Conservation (phyloP, 345 rosid species). For the thale cress (Arabidopsis thaliana) region TAIR10.1 NC_003075.7:16030001-16030500, state of each 20-base stretch:
- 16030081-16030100: slow-evolving; percentile 89
- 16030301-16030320: not conserved
- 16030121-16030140: slow-evolving; percentile 86
- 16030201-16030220: slow-evolving; percentile 78
- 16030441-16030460: slow-evolving; percentile 88
- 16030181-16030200: slow-evolving; percentile 92
- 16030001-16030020: slow-evolving; percentile 93
- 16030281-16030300: not conserved
- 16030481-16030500: slow-evolving; percentile 96
- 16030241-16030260: not conserved
- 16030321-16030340: slow-evolving; percentile 12
- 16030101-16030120: slow-evolving; percentile 96
- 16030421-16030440: slow-evolving; percentile 79
- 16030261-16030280: slow-evolving; percentile 16
- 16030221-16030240: slow-evolving; percentile 60
- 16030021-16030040: slow-evolving; percentile 95
- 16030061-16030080: slow-evolving; percentile 85
- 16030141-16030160: slow-evolving; percentile 78
- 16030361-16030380: slow-evolving; percentile 76
- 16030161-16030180: slow-evolving; percentile 98
- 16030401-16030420: slow-evolving; percentile 80
- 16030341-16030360: not conserved
- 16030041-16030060: slow-evolving; percentile 98
- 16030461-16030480: slow-evolving; percentile 95
- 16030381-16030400: slow-evolving; percentile 93